phyloP scores from a whole-genome alignment of 148 eudicot species.

The Chenopodium quinoa region DNA sequence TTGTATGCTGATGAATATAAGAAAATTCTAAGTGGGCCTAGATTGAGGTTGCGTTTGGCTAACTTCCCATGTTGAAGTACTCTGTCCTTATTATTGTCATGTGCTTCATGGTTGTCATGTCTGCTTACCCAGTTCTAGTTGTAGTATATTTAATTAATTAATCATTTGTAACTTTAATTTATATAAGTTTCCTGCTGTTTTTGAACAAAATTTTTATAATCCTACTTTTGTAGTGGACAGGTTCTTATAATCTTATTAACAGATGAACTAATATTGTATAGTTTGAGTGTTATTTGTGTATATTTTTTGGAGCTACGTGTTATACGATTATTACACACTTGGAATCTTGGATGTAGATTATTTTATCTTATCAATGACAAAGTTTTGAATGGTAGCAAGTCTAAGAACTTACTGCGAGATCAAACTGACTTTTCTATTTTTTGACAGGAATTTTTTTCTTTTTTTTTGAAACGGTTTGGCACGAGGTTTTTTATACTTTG shows the following conservation, averaged over 20 bases:
- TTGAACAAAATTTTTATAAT: neutral
- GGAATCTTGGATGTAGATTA: neutral
- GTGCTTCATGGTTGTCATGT: slow-evolving; percentile 29
- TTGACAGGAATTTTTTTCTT: too few species aligned
- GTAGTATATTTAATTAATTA: neutral
- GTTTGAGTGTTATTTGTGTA: neutral
- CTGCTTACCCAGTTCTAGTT: neutral
- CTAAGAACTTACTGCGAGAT: too few species aligned
- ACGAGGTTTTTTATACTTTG: too few species aligned
- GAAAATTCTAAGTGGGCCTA: slow-evolving; percentile 9
- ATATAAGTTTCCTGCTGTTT: neutral
- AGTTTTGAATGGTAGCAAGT: neutral
- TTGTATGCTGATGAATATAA: neutral
- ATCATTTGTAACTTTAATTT: slow-evolving; percentile 5
- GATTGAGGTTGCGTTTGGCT: slow-evolving; percentile 16
- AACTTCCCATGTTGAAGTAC: slow-evolving; percentile 22
- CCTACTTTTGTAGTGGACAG: neutral
- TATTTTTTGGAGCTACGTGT: neutral
- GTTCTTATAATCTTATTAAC: neutral
- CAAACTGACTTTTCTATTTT: too few species aligned
- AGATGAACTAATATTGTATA: neutral
- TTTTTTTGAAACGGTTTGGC: too few species aligned
- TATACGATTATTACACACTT: neutral
- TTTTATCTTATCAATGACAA: neutral
- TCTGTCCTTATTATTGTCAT: slow-evolving; percentile 18